phyloP scores from a whole-genome alignment of 2,329 filamentous ascomycete species.

The Aspergillus carbonarius region DNA sequence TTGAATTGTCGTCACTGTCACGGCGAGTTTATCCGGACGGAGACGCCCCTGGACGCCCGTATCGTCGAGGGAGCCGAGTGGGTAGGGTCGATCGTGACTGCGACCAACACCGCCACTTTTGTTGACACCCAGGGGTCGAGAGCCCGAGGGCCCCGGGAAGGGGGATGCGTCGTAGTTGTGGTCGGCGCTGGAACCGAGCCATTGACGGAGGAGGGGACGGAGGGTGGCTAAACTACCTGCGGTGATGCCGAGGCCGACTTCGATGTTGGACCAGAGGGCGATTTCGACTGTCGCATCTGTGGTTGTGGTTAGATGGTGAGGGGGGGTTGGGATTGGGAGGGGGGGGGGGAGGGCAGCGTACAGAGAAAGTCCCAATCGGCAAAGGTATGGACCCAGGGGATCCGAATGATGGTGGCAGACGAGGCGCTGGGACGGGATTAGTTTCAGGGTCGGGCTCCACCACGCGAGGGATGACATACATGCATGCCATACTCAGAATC shows the following conservation, averaged over 20 bases:
- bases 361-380: constrained; percentile 39
- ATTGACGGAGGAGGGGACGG: constrained; percentile 46
- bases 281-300: constrained; percentile 47
- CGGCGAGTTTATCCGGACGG: constrained; percentile 31
- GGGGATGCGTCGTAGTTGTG: constrained; percentile 20
- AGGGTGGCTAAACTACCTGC: constrained; percentile 51
- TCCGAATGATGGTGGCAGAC: constrained; percentile 46
- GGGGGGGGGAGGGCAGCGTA: constrained; percentile 14
- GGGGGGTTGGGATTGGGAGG: neutral
- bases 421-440: constrained; percentile 37
- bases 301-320: neutral
- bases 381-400: constrained; percentile 41
- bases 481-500: constrained; percentile 52
- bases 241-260: constrained; percentile 40
- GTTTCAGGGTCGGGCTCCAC: neutral
- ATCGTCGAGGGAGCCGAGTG: constrained; percentile 28
- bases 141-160: constrained; percentile 19
- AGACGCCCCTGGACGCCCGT: constrained; percentile 17
- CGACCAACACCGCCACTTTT: neutral
- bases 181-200: constrained; percentile 22
- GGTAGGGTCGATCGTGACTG: constrained; percentile 20
- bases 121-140: constrained; percentile 15
- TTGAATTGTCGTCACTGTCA: constrained; percentile 32
- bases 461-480: constrained; percentile 23
- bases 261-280: constrained; percentile 40